Conservation (phyloP, 2,329 filamentous ascomycete species). For the Cadophora luteo-olivacea region DNA sequence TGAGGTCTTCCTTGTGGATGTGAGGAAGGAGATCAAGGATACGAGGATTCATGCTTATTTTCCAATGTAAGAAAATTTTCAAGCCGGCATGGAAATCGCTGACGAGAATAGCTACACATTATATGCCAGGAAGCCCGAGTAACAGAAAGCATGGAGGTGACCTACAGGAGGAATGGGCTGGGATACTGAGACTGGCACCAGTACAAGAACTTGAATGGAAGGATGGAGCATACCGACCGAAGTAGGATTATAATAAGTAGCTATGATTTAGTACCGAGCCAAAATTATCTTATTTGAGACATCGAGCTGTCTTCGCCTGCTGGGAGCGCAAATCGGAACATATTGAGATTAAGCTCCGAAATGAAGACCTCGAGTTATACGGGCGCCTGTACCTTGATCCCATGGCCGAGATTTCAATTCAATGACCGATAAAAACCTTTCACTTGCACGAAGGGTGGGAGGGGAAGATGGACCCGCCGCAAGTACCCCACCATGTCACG, state of each 20-base stretch:
- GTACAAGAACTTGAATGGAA: background rate
- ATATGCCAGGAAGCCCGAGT: constrained; percentile 5
- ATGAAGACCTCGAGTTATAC: no score
- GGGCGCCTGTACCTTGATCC: no score
- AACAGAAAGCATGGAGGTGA: no score
- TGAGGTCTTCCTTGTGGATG: constrained; percentile 42
- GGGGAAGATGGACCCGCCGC: background rate
- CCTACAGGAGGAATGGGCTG: background rate
- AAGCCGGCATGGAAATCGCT: background rate
- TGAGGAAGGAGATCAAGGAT: constrained; percentile 45
- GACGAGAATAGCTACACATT: background rate
- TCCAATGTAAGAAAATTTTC: constrained; percentile 23
- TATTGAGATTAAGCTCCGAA: no score
- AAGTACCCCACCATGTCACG: background rate
- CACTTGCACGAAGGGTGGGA: background rate
- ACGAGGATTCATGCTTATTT: constrained; percentile 44
- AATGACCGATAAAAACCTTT: background rate
- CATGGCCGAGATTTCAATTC: no score
- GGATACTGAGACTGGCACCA: background rate
- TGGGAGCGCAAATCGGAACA: no score
- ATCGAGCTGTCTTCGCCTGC: no score
- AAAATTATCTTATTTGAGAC: background rate
- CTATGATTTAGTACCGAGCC: background rate
- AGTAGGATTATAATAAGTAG: background rate
- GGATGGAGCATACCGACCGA: background rate